Conservation (phyloP, 1,139 yeast species). For the Nematodospora anomalae region DNA sequence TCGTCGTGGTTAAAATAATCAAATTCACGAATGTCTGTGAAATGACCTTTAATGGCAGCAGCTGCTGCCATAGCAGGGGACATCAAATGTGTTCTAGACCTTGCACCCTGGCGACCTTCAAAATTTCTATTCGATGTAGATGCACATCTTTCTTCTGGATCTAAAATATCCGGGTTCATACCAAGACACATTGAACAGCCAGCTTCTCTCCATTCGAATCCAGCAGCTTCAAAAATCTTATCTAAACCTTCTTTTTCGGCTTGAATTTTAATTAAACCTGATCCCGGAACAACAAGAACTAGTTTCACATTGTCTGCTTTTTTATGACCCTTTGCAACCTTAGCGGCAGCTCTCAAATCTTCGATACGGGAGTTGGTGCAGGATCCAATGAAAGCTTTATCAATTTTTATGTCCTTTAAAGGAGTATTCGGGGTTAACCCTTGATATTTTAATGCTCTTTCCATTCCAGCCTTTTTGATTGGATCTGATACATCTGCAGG, state of each 20-base stretch:
- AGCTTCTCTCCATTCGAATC: conserved; percentile 98
- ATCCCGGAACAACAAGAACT: conserved; percentile 95
- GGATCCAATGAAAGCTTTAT: conserved; percentile 95
- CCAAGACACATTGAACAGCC: conserved; percentile 99
- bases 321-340: conserved; percentile 86
- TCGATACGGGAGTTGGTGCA: conserved; percentile 98
- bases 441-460: conserved; percentile 88
- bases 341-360: conserved; percentile 94
- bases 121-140: conserved; percentile 98
- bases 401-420: conserved; percentile 67
- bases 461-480: conserved; percentile 77
- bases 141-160: conserved; percentile 96
- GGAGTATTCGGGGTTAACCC: conserved; percentile 86
- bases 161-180: conserved; percentile 96
- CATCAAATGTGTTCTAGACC: conserved; percentile 95
- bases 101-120: conserved; percentile 98
- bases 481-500: conserved; percentile 75
- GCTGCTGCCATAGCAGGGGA: conserved; percentile 99
- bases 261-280: conserved; percentile 88
- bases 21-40: conserved; percentile 85
- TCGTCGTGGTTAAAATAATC: conserved; percentile 59
- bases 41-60: conserved; percentile 90
- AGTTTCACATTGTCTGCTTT: conserved; percentile 79
- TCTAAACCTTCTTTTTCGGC: conserved; percentile 96
- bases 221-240: conserved; percentile 86